phyloP scores from a whole-genome alignment of 805 yeast species.

The Candida methanosorbosa region DNA sequence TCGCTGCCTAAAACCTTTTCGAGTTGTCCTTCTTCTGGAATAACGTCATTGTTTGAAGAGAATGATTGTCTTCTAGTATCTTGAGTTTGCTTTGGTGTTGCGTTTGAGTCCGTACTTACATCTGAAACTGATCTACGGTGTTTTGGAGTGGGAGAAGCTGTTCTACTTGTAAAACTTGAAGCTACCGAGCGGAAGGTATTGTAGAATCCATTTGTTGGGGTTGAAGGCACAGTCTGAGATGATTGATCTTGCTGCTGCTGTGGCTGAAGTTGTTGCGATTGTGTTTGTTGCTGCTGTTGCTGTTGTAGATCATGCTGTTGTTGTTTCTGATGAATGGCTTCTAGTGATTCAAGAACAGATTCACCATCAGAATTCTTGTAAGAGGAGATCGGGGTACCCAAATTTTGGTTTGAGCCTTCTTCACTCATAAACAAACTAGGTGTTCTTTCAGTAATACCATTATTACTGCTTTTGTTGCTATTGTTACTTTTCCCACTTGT shows the following conservation, averaged over 20 bases:
- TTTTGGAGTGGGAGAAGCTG: neutral
- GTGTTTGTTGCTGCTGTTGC: neutral
- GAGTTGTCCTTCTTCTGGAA: conserved; percentile 9
- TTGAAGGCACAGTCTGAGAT: neutral
- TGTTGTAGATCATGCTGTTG: neutral
- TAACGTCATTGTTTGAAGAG: conserved; percentile 2
- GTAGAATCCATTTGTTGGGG: neutral
- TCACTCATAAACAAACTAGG: neutral
- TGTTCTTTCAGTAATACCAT: no score
- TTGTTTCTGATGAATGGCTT: no score
- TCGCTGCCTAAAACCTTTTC: conserved; percentile 10
- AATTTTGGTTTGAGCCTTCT: no score
- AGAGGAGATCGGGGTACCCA: neutral
- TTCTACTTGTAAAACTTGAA: no score
- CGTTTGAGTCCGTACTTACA: conserved; percentile 8
- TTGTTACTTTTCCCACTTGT: neutral
- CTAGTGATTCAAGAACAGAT: neutral
- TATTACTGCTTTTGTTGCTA: neutral
- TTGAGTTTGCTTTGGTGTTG: conserved; percentile 1
- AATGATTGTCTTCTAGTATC: neutral
- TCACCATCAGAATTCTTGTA: neutral
- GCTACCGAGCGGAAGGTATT: neutral
- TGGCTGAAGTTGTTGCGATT: no score
- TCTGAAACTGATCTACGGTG: conserved; percentile 15
- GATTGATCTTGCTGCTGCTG: neutral